Evolutionary conservation across 2,329 filamentous ascomycete species (phyloP), one percentile per base, ranked within the genome.

Genomic region (Emergomyces orientalis): DNA sequence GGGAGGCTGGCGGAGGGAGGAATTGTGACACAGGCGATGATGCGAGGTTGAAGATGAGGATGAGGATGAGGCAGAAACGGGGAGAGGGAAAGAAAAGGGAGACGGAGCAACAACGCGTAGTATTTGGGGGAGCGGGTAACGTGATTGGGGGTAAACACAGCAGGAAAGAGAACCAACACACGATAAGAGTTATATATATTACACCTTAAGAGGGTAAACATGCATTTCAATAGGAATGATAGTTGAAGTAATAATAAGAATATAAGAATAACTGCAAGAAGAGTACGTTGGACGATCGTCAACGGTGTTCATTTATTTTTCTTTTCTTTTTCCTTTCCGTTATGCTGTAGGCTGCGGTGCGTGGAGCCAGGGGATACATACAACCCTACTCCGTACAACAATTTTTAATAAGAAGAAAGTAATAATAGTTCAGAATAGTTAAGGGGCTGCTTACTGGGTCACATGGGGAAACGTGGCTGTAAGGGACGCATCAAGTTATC

Each of bases 1-100:
- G 61, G 61, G 17, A 55, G 30, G 49, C 19, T 52, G 60, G 54
- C 58, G 55, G 55, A 62, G 63, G 60, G 27, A 41, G 22, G 30
- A 60, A 54, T 51, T 54, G 60, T 61, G 11, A 51, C 62, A 64
- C 63, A 64, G 55, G 56, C 37, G 41, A 45, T 2, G 56, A 62
- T 55, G 52, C 32, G 52, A 55, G 30, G 62, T 61, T 65, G 58
- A 60, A 19, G 59, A n/a, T n/a, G 43, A 45, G 49, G 60, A 32
- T 59, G 57, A 45, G 57, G 56, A 6, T 34, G 37, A 43, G n/a
- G 37, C 22, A 25, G 37, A 45, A 45, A 27, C 13, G 58, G 22
- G n/a, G 22, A 34, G n/a, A n/a, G n/a, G n/a, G 34, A 22, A 17
- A 34, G 34, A n/a, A 43, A 39, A 22, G 54, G 30, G 54, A 39